Percentiles rank a stretch among this genome's conserved stretches.
Conservation (phyloP, 2,329 filamentous ascomycete species). For the Trichophyton rubrum region DNA sequence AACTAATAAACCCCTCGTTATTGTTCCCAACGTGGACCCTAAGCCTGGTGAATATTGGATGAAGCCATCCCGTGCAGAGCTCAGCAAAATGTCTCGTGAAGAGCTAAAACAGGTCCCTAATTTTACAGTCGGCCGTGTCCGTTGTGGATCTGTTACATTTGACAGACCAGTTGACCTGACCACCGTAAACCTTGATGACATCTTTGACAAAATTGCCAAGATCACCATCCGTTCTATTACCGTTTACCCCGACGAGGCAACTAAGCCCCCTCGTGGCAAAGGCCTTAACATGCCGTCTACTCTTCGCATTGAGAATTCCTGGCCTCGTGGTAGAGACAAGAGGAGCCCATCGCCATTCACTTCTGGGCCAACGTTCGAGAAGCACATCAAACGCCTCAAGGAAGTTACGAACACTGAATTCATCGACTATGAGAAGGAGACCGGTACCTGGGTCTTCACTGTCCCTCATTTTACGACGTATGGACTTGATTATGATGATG, state of each 20-base stretch:
- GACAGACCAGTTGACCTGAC: conserved; percentile 71
- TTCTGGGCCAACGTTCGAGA: conserved; percentile 55
- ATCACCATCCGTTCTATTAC: conserved; percentile 69
- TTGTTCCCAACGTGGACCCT: conserved; percentile 32
- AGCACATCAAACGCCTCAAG: conserved; percentile 72
- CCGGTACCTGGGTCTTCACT: conserved; percentile 77
- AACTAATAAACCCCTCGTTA: conserved; percentile 22
- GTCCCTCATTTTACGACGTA: conserved; percentile 98
- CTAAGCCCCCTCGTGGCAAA: conserved; percentile 74
- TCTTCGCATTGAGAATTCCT: conserved; percentile 84
- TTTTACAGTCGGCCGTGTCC: conserved; percentile 71
- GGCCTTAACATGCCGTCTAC: conserved; percentile 83
- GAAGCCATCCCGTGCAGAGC: conserved; percentile 59
- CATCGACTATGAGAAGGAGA: conserved; percentile 62
- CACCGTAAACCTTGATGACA: conserved; percentile 63
- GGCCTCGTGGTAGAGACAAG: conserved; percentile 60
- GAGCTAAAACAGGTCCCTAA: conserved; percentile 61
- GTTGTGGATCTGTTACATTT: conserved; percentile 73
- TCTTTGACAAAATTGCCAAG: conserved; percentile 63
- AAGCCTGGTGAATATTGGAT: conserved; percentile 76
- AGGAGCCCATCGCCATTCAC: conserved; percentile 45
- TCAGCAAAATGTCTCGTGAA: conserved; percentile 66
- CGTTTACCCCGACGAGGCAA: conserved; percentile 63
- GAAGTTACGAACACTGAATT: conserved; percentile 71
- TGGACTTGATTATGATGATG: conserved; percentile 71